Evolutionary conservation across 2,329 filamentous ascomycete genomes (phyloP).

Genomic region (Cercospora janseana): DNA sequence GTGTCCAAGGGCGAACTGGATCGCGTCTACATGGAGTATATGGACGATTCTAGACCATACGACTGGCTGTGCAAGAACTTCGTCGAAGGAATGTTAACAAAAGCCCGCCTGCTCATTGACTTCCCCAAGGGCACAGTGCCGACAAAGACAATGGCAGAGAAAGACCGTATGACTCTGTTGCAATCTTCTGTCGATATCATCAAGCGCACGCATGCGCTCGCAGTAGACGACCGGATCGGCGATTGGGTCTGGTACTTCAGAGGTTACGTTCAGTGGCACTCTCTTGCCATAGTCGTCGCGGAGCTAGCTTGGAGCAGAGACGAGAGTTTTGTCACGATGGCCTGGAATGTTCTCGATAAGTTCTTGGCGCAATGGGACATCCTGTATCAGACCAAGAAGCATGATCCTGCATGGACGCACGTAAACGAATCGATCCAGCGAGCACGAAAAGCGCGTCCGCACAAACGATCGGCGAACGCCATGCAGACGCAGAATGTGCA

Average conservation of each 20-base stretch:
- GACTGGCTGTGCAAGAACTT: constrained; percentile 32
- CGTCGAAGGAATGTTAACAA: constrained; percentile 29
- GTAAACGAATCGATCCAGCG: constrained; percentile 31
- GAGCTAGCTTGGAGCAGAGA: constrained; percentile 30
- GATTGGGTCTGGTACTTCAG: constrained; percentile 32
- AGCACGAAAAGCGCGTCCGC: constrained; percentile 22
- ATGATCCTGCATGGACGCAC: constrained; percentile 33
- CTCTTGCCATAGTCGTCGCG: constrained; percentile 32
- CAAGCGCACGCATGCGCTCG: constrained; percentile 24
- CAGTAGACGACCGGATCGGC: constrained; percentile 21
- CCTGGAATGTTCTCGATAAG: constrained; percentile 33
- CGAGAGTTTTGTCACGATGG: constrained; percentile 24
- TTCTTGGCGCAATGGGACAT: constrained; percentile 30
- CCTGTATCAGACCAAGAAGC: constrained; percentile 26
- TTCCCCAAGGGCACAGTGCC: constrained; percentile 28
- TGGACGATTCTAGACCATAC: constrained; percentile 29
- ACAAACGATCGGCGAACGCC: constrained; percentile 3
- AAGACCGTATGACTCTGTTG: constrained; percentile 26
- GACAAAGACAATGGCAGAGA: constrained; percentile 23
- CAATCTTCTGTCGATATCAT: constrained; percentile 31
- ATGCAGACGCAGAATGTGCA: constrained; percentile 1
- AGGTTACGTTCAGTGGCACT: constrained; percentile 34
- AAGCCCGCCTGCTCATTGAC: constrained; percentile 32
- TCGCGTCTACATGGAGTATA: constrained; percentile 23
- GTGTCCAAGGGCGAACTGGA: constrained; percentile 19